These are phyloP conservation scores for Juncus inflexus DNA, from an alignment of 176 grass and related monocot species.

Conservation along the genomic window DNA sequence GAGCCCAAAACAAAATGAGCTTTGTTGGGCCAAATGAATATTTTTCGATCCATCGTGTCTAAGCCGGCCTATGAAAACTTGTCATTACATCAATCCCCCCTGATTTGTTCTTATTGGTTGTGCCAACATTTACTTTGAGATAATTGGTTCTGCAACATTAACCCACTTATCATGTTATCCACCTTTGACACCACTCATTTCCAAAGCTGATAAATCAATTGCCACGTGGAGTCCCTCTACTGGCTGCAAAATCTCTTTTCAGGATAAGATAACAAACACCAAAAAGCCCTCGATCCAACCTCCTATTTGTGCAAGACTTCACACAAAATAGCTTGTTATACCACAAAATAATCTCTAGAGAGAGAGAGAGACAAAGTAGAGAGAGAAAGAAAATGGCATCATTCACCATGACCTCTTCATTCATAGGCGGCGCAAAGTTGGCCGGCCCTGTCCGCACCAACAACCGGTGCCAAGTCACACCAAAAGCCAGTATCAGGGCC, in stretches of 20 bases:
- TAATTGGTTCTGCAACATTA: slow-evolving; percentile 2
- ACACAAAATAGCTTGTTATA: not conserved
- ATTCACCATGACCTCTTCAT: slow-evolving; percentile 55
- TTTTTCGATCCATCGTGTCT: no score
- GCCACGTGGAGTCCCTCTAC: slow-evolving; percentile 24
- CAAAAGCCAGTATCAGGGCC: slow-evolving; percentile 24
- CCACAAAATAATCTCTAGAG: not conserved
- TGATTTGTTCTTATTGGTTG: no score
- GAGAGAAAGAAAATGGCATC: slow-evolving; percentile 46
- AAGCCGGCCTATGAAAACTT: no score
- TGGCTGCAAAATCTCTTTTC: slow-evolving; percentile 22
- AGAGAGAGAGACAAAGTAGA: not conserved
- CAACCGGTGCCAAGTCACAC: slow-evolving; percentile 30
- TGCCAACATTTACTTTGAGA: no score
- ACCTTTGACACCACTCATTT: slow-evolving; percentile 22
- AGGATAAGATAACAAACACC: slow-evolving; percentile 53
- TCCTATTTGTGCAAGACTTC: not conserved
- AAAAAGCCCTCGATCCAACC: slow-evolving; percentile 17
- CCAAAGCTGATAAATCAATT: not conserved
- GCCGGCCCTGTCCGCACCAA: slow-evolving; percentile 10
- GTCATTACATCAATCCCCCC: no score
- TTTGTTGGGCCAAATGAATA: no score
- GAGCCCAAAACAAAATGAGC: no score
- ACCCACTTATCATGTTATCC: slow-evolving; percentile 28
- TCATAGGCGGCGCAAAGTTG: slow-evolving; percentile 33